These are phyloP conservation scores for Glaciozyma antarctica DNA, from an alignment of 768 basidiomycete species.

Conservation along the genomic window DNA sequence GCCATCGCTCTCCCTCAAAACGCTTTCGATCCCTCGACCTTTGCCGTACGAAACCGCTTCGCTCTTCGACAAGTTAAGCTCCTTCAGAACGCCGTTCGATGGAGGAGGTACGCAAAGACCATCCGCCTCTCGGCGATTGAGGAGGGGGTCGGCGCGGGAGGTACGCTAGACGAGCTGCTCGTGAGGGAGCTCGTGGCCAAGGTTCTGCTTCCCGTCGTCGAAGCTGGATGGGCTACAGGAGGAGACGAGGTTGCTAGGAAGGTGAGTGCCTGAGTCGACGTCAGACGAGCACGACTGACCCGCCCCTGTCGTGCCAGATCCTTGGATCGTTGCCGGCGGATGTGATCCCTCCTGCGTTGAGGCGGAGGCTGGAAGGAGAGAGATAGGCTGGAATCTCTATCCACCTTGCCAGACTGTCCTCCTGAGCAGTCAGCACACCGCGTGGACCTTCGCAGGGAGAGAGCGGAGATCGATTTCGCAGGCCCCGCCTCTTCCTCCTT, in stretches of 20 bases:
- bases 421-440: too few relatives aligned
- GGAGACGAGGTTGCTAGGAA: slow-evolving; percentile 38
- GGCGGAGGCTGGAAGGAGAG: slow-evolving; percentile 18
- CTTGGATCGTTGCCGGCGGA: slow-evolving; percentile 19
- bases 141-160: slow-evolving; percentile 21
- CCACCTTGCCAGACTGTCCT: too few relatives aligned
- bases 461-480: background rate
- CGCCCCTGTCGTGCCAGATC: slow-evolving; percentile 2
- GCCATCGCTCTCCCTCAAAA: slow-evolving; percentile 34
- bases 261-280: slow-evolving; percentile 30
- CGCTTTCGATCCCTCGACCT: slow-evolving; percentile 40
- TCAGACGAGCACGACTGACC: background rate
- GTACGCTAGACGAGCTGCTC: slow-evolving; percentile 31
- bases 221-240: slow-evolving; percentile 41
- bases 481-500: background rate
- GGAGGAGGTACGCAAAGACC: slow-evolving; percentile 36
- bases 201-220: slow-evolving; percentile 38
- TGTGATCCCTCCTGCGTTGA: slow-evolving; percentile 12
- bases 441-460: background rate
- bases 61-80: slow-evolving; percentile 39
- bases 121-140: slow-evolving; percentile 17
- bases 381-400: background rate
- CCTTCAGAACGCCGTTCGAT: slow-evolving; percentile 38
- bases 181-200: slow-evolving; percentile 39
- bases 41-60: slow-evolving; percentile 38